Conservation (phyloP, 2,329 filamentous ascomycete genomes). For the Aspergillus novofumigatus region DNA sequence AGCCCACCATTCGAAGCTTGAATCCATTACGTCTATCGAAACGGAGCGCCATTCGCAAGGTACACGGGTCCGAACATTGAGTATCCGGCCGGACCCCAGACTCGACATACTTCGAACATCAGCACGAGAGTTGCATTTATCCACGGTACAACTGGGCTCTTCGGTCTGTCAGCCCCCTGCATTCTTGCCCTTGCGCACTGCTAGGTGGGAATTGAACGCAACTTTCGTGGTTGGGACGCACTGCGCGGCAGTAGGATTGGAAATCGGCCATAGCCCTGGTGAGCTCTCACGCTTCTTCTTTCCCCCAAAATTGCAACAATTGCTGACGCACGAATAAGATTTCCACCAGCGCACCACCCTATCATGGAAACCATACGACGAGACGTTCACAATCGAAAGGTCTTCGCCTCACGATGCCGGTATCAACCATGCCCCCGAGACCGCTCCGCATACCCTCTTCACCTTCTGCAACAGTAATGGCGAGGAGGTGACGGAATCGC, state of each 20-base stretch:
- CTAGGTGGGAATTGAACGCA: slow-evolving; percentile 24
- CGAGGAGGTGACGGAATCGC: slow-evolving; percentile 27
- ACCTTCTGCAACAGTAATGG: slow-evolving; percentile 16
- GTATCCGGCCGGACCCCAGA: slow-evolving; percentile 29
- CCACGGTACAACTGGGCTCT: not conserved
- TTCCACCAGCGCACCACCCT: slow-evolving; percentile 32
- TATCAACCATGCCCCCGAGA: slow-evolving; percentile 34
- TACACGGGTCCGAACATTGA: slow-evolving; percentile 43
- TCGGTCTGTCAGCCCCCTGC: not conserved
- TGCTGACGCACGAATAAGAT: slow-evolving; percentile 16
- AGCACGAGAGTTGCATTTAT: slow-evolving; percentile 6
- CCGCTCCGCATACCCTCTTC: slow-evolving; percentile 48
- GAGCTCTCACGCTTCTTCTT: slow-evolving; percentile 5
- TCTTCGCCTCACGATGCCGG: slow-evolving; percentile 21
- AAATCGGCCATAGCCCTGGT: slow-evolving; percentile 24
- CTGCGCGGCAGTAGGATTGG: slow-evolving; percentile 26
- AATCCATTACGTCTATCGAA: slow-evolving; percentile 43
- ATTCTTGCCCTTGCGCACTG: slow-evolving; percentile 10
- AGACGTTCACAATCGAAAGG: slow-evolving; percentile 42
- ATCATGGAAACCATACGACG: slow-evolving; percentile 34
- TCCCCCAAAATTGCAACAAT: not conserved
- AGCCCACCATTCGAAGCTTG: slow-evolving; percentile 34
- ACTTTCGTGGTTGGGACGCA: slow-evolving; percentile 22
- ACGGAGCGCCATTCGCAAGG: slow-evolving; percentile 17
- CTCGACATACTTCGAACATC: slow-evolving; percentile 26